Conservation (phyloP, 1,284 basidiomycete species). For the Marasmius fiardii region DNA sequence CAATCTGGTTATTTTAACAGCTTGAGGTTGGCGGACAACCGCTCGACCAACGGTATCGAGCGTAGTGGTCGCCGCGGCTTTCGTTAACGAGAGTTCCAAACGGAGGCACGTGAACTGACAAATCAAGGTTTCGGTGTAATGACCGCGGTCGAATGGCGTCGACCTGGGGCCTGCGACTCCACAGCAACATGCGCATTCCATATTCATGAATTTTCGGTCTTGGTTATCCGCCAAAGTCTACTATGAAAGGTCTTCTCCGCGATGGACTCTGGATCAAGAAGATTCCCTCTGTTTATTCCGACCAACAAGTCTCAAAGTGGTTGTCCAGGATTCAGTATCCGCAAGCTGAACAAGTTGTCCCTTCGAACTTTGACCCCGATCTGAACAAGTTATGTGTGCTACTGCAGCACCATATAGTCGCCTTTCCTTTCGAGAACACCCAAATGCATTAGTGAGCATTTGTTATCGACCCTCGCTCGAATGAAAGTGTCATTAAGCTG, state of each 20-base stretch:
- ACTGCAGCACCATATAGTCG: constrained; percentile 20
- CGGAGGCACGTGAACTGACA: no score
- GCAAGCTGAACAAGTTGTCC: constrained; percentile 5
- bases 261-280: constrained; percentile 10
- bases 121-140: no score
- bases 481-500: neutral
- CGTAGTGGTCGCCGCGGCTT: no score
- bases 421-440: constrained; percentile 35
- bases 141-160: no score
- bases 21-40: no score
- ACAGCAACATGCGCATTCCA: no score
- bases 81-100: no score
- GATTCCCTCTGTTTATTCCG: constrained; percentile 9
- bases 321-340: constrained; percentile 11
- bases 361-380: constrained; percentile 19
- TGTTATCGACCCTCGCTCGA: neutral
- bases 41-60: no score
- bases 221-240: neutral
- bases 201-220: no score
- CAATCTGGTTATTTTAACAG: no score
- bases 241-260: constrained; percentile 4
- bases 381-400: constrained; percentile 24
- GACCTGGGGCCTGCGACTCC: no score
- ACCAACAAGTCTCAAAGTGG: constrained; percentile 4
- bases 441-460: constrained; percentile 34